Percentiles rank a stretch among this genome's conserved stretches.
phyloP scores from a whole-genome alignment of 805 yeast species.

The Lipomyces starkeyi region DNA sequence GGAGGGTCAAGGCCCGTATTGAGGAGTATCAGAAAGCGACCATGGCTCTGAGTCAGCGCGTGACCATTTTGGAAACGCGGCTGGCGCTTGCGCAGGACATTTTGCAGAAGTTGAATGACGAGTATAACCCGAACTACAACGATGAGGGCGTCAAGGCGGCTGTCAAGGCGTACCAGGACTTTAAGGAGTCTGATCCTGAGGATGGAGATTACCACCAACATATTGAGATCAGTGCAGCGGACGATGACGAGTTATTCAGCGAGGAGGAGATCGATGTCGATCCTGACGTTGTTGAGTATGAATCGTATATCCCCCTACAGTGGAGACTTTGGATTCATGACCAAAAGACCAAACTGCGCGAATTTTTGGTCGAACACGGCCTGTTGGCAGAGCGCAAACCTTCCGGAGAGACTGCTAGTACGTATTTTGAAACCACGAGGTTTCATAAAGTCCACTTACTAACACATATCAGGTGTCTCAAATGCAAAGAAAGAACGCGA shows the following conservation, averaged over 20 bases:
- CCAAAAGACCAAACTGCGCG: slow-evolving; percentile 15
- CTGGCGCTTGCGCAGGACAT: slow-evolving; percentile 45
- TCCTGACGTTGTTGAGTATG: slow-evolving; percentile 22
- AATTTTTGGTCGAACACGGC: slow-evolving; percentile 26
- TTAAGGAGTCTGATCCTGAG: slow-evolving; percentile 8
- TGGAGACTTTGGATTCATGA: slow-evolving; percentile 31
- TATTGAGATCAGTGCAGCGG: slow-evolving; percentile 6
- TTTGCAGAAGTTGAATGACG: slow-evolving; percentile 55
- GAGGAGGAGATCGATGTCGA: slow-evolving; percentile 18
- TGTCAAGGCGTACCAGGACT: slow-evolving; percentile 52
- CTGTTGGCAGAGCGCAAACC: slow-evolving; percentile 30
- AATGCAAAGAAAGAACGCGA: slow-evolving; percentile 32
- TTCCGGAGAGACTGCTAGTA: slow-evolving; percentile 23
- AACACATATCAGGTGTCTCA: slow-evolving; percentile 15
- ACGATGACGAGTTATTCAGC: slow-evolving; percentile 27
- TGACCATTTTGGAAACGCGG: slow-evolving; percentile 25
- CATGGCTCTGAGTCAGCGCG: slow-evolving; percentile 14
- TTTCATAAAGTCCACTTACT: not conserved
- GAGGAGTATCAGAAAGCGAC: slow-evolving; percentile 30
- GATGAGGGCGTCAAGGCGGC: slow-evolving; percentile 85
- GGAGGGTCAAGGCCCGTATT: slow-evolving; percentile 23
- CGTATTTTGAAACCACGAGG: not conserved
- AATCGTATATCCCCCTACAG: slow-evolving; percentile 23
- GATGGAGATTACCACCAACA: slow-evolving; percentile 10
- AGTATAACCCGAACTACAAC: slow-evolving; percentile 83